Base-by-base conservation (phyloP, 352 stramenopile genomes). In the Phytophthora ohioensis region DNA sequence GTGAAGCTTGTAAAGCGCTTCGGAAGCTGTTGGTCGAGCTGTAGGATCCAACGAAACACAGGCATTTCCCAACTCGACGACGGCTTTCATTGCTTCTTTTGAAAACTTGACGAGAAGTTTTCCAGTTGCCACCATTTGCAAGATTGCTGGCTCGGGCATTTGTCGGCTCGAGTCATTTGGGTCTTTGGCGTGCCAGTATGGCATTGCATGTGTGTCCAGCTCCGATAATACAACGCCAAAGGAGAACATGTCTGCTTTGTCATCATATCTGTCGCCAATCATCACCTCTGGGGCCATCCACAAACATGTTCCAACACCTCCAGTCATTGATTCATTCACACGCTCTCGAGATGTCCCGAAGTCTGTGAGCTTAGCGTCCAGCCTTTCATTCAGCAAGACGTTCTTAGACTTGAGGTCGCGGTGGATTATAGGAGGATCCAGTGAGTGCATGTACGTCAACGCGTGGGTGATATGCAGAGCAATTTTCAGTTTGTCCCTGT, bases 381-480 rank as follows among this genome's bases (percentile, higher is more conserved):
- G 36, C 5, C 42, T 48, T 43, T 68, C 57, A 11, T 63, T 68
- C 27, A 91, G 61, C 60, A 86, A 61, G 9, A 88, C 56, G 39
- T 87, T 88, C 52, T 79, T 82, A 11, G 80, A 88, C 42, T 87
- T 88, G 30, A 88, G 61, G 36, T 88, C 78, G 10, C 79, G 76
- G 53, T 87, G 80, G 42, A 90, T 73, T 7, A 85, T 59, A 0
- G 67, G 56, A 57, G 72, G 71, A 4, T 64, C 46, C 11, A 85
- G 52, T 13, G 69, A 79, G 61, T 88, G 81, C 45, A 90, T 57
- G 59, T 85, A 88, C 17, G 65, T 73, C 31, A 90, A 41, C 12
- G 70, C 79, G 4, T 78, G 66, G 0, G 72, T 53, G 15, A 87
- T 64, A 57, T 79, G 68, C 34, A 81, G 53, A 15, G 75, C 71